A percentile compares a stretch with the other conserved stretches of the same genome.
These are phyloP conservation scores for Ambrosia artemisiifolia DNA, from an alignment of 129 eudicot genomes.

Conservation along the genomic window DNA sequence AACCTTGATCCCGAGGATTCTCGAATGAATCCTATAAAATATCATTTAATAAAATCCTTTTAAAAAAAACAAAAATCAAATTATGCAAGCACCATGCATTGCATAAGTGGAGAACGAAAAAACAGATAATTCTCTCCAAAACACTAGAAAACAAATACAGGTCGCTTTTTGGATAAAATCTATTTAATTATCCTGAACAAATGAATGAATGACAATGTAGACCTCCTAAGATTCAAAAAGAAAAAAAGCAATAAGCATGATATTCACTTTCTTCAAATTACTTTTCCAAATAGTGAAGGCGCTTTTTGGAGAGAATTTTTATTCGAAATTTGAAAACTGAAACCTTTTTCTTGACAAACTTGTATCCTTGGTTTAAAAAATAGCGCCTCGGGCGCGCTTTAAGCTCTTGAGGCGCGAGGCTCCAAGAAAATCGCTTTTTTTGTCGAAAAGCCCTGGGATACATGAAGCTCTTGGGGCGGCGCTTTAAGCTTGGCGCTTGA, in stretches of 20 bases:
- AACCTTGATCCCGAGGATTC: constrained; percentile 53
- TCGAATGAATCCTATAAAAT: constrained; percentile 74
- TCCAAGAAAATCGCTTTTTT: no score
- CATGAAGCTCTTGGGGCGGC: no score
- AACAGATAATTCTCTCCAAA: background rate
- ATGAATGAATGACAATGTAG: background rate
- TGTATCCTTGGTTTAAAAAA: no score
- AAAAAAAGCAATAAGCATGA: background rate
- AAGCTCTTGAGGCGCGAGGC: no score
- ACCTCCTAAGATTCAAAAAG: background rate
- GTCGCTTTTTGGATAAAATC: background rate
- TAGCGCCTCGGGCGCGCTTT: no score
- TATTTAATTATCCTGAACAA: background rate
- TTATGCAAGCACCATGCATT: background rate
- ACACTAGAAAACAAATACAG: background rate
- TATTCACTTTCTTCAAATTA: background rate
- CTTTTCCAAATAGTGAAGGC: background rate
- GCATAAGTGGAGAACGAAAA: background rate
- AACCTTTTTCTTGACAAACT: background rate
- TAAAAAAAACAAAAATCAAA: background rate
- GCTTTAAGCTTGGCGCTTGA: no score
- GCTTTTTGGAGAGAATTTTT: background rate
- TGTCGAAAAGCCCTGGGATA: no score
- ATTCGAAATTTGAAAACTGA: background rate
- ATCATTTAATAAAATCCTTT: constrained; percentile 4